A percentile compares a stretch with the other conserved stretches of the same genome.
phyloP scores from a whole-genome alignment of 768 basidiomycete species.

The Phlegmacium glaucopus region DNA sequence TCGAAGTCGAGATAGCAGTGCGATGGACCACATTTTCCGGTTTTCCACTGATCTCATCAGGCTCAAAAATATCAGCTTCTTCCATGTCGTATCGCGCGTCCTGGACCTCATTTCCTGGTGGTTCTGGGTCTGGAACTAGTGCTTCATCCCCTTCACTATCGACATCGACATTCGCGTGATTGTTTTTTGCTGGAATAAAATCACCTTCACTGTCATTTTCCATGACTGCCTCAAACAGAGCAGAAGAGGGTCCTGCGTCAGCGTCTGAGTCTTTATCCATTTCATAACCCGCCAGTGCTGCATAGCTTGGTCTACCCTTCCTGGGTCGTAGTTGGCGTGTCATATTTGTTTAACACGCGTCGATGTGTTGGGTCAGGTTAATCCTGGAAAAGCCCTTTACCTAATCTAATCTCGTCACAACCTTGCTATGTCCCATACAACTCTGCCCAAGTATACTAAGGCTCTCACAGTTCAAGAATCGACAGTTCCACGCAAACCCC shows the following conservation, averaged over 20 bases:
- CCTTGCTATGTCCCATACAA: slow-evolving; percentile 6
- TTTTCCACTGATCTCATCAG: too few relatives aligned
- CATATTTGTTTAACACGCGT: slow-evolving; percentile 41
- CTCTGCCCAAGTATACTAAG: slow-evolving; percentile 43
- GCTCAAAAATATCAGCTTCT: slow-evolving; percentile 7
- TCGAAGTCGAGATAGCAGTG: not conserved
- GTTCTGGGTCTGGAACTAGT: slow-evolving; percentile 11
- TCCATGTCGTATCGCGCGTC: slow-evolving; percentile 11
- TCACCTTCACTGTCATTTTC: slow-evolving; percentile 49
- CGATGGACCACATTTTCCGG: too few relatives aligned
- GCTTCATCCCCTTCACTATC: slow-evolving; percentile 24
- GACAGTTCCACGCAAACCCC: slow-evolving; percentile 31
- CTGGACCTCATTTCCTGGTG: slow-evolving; percentile 16
- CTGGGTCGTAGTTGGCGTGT: slow-evolving; percentile 53
- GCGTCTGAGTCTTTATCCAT: slow-evolving; percentile 30
- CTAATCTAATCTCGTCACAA: slow-evolving; percentile 7
- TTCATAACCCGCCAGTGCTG: slow-evolving; percentile 29
- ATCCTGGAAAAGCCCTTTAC: not conserved
- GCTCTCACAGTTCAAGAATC: slow-evolving; percentile 48
- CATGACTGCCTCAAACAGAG: slow-evolving; percentile 29
- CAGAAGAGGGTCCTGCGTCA: slow-evolving; percentile 36
- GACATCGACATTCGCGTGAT: slow-evolving; percentile 26
- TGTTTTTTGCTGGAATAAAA: slow-evolving; percentile 45
- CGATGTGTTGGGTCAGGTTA: too few relatives aligned
- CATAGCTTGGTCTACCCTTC: slow-evolving; percentile 50